Base-by-base conservation (phyloP, 148 eudicot species). In the Tetragonia tetragonoides region DNA sequence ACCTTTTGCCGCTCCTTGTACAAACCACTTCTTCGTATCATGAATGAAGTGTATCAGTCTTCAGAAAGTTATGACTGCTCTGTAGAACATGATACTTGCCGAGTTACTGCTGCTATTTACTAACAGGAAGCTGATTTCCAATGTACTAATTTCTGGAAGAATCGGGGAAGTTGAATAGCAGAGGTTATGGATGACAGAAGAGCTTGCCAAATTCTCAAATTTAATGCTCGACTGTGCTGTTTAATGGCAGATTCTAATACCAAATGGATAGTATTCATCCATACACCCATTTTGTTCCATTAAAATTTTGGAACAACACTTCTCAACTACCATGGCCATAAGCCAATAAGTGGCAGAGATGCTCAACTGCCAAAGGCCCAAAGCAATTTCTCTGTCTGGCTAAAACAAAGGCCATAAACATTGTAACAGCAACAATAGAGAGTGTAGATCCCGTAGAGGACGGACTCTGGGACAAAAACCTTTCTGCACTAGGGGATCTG, bases 191-290 rank as follows among this genome's bases (percentile, higher is more conserved):
- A 23, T 64, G 41, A 18, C 16, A 64, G 34, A 24, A 28, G 14
- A 17, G 69, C 44, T 20, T 21, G 12, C 21, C 20, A 39, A 74
- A 20, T 49, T 75, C 69, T 46, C 70, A 75, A 39, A 66, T 47
- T 65, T 11, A 14, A 20, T 37, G 63, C 56, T n/a, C 39, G 5
- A 60, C 10, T 18, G 17, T 75, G 57, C 8, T 28, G 24, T 63
- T 41, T 28, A 4, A 46, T 54, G 60, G 44, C 53, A 28, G 10
- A 42, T 16, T 24, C 69, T 24, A 24, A 21, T 24, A 24, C 12
- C 7, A 24, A 20, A 61, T 46, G 46, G 16, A 64, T 64, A 62
- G 10, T 34, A 18, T 75, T 66, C 10, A 28, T 3, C 7, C 6
- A 6, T 5, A 17, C n/a, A 3, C 46, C 14, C 14, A 39, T 66